Conservation (phyloP, 805 yeast species). For the Myxozyma sirexii region DNA sequence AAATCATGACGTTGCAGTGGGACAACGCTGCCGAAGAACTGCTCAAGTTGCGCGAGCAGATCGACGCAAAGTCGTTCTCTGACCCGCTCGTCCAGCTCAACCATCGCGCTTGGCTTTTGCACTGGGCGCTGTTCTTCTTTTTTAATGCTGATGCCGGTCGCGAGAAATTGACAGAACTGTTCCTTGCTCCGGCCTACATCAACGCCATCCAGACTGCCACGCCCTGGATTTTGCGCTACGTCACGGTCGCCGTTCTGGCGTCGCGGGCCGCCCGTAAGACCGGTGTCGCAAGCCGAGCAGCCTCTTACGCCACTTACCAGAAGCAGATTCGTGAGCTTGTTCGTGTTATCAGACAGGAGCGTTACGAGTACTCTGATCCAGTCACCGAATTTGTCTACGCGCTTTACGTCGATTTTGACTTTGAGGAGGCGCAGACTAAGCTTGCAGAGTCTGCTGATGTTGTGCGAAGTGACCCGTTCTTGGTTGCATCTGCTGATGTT, state of each 20-base stretch:
- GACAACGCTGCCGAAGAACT: conserved; percentile 57
- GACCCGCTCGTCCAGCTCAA: conserved; percentile 62
- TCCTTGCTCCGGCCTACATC: conserved; percentile 61
- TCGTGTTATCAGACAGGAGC: conserved; percentile 61
- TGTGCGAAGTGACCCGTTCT: conserved; percentile 60
- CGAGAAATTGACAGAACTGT: conserved; percentile 58
- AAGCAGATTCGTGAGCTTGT: conserved; percentile 61
- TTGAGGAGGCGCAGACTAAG: conserved; percentile 54
- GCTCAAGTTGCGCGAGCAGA: conserved; percentile 56
- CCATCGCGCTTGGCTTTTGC: conserved; percentile 68
- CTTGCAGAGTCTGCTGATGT: conserved; percentile 53
- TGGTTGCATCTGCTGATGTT: conserved; percentile 47
- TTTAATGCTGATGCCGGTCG: conserved; percentile 57
- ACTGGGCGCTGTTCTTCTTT: conserved; percentile 68
- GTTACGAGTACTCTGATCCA: conserved; percentile 67
- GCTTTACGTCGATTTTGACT: conserved; percentile 61
- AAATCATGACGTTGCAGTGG: conserved; percentile 58
- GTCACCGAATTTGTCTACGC: conserved; percentile 59
- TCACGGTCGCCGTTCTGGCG: conserved; percentile 61
- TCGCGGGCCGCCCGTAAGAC: conserved; percentile 38
- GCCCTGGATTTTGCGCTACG: conserved; percentile 71
- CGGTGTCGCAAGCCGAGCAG: conserved; percentile 36
- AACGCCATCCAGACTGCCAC: conserved; percentile 70
- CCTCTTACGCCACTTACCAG: conserved; percentile 45
- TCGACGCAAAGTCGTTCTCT: conserved; percentile 55